Evolutionary conservation across 257 asterid species (phyloP).

Genomic region (Ilex aquifolium): DNA sequence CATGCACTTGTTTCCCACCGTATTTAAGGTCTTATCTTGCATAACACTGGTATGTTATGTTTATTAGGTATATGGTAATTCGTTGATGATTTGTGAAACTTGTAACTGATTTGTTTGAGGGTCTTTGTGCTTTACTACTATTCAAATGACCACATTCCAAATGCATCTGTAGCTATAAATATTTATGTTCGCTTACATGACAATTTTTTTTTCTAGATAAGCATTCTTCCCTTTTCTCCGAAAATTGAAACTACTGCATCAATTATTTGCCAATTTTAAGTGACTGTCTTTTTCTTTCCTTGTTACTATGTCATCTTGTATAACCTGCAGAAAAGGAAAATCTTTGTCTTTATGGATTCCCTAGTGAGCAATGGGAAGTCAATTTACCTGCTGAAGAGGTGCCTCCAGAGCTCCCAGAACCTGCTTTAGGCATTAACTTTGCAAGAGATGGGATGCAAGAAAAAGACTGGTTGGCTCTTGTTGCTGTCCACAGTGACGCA

Average conservation of each 20-base stretch:
- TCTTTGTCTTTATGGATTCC: slow-evolving; percentile 1
- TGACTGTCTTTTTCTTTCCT: not conserved
- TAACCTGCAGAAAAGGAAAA: not conserved
- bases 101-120: not conserved
- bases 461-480: slow-evolving; percentile 5
- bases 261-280: too few species aligned
- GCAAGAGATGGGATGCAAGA: slow-evolving; percentile 5
- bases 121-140: not conserved
- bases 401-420: slow-evolving; percentile 5
- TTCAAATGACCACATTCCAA: not conserved
- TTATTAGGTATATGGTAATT: too few species aligned
- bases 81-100: not conserved
- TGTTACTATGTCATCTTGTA: too few species aligned
- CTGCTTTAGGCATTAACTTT: slow-evolving; percentile 4
- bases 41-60: too few species aligned
- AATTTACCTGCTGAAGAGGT: slow-evolving; percentile 5
- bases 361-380: slow-evolving; percentile 6
- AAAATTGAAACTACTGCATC: not conserved
- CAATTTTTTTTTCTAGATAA: not conserved
- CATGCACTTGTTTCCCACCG: too few species aligned
- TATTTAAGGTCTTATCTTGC: too few species aligned
- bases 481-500: slow-evolving; percentile 3
- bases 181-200: not conserved
- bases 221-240: not conserved
- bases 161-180: not conserved